Percentiles rank a stretch among this genome's conserved stretches.
Conservation (phyloP, 2,329 filamentous ascomycete genomes). For the Pyrenochaeta sp. region DNA sequence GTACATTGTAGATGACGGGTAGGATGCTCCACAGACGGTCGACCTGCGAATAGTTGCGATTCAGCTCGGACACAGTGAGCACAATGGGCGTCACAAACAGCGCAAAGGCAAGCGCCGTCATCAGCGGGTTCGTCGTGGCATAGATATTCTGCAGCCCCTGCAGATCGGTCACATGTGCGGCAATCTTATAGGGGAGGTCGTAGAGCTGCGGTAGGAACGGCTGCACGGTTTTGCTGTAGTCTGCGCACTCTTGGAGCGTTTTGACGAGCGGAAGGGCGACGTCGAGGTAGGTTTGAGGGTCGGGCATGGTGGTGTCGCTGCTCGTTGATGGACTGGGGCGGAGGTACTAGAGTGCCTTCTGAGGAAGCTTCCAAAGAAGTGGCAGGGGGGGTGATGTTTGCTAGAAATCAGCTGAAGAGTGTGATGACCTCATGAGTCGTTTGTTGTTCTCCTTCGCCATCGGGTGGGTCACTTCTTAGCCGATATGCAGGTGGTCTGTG, state of each 20-base stretch:
- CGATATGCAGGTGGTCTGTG: conserved; percentile 18
- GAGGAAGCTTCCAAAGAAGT: conserved; percentile 5
- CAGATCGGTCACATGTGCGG: conserved; percentile 67
- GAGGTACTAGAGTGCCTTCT: background rate
- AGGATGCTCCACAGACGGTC: conserved; percentile 92
- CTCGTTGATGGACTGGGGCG: background rate
- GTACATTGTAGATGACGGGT: conserved; percentile 84
- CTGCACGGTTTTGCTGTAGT: conserved; percentile 76
- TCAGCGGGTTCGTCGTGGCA: conserved; percentile 82
- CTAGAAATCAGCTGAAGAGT: background rate
- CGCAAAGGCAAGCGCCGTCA: conserved; percentile 76
- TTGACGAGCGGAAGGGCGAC: conserved; percentile 73
- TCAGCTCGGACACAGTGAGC: conserved; percentile 80
- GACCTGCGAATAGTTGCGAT: conserved; percentile 95
- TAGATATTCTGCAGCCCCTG: conserved; percentile 76
- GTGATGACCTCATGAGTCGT: conserved; percentile 42
- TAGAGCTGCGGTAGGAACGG: conserved; percentile 76
- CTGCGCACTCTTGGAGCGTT: conserved; percentile 76
- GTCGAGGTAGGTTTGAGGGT: conserved; percentile 34
- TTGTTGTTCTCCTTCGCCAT: conserved; percentile 11
- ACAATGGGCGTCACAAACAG: conserved; percentile 76
- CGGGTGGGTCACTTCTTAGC: conserved; percentile 12
- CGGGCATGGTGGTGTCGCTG: conserved; percentile 53
- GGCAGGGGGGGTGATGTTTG: conserved; percentile 4
- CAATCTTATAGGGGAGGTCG: conserved; percentile 53